These are phyloP conservation scores for Naganishia vishniacii DNA, from an alignment of 768 basidiomycete genomes.

Conservation along the genomic window DNA sequence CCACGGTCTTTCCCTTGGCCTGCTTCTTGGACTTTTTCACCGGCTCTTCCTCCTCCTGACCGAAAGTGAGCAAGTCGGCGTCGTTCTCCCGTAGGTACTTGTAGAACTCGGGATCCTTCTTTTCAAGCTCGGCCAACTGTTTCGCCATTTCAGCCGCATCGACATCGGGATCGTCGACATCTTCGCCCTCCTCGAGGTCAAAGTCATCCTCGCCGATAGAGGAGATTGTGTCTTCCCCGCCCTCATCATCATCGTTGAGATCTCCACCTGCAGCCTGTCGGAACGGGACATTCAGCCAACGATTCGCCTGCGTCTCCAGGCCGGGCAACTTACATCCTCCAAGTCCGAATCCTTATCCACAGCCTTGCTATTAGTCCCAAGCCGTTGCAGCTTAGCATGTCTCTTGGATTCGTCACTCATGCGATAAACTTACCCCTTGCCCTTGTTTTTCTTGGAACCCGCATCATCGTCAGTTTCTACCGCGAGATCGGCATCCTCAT, in stretches of 20 bases:
- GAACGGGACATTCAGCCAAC: not conserved
- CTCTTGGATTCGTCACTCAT: too few relatives aligned
- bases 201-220: conserved; percentile 42
- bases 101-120: conserved; percentile 99
- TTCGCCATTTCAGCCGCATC: conserved; percentile 69
- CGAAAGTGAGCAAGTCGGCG: conserved; percentile 78
- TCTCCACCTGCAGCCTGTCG: conserved; percentile 12
- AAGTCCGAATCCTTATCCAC: conserved; percentile 41
- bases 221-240: conserved; percentile 39
- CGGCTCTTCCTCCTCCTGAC: conserved; percentile 54
- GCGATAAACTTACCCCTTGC: conserved; percentile 16
- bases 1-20: conserved; percentile 29
- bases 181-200: conserved; percentile 62
- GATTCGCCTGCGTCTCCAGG: conserved; percentile 51
- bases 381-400: not conserved
- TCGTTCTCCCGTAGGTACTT: conserved; percentile 97
- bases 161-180: conserved; percentile 57
- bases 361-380: not conserved
- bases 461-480: conserved; percentile 42
- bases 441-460: conserved; percentile 31
- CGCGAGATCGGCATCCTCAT: conserved; percentile 42
- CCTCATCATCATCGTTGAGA: conserved; percentile 36
- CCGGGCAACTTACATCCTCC: conserved; percentile 51
- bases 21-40: conserved; percentile 33
- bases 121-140: conserved; percentile 79